These are phyloP conservation scores for Crepidotus variabilis DNA, from an alignment of 768 basidiomycete genomes.

Conservation along the genomic window DNA sequence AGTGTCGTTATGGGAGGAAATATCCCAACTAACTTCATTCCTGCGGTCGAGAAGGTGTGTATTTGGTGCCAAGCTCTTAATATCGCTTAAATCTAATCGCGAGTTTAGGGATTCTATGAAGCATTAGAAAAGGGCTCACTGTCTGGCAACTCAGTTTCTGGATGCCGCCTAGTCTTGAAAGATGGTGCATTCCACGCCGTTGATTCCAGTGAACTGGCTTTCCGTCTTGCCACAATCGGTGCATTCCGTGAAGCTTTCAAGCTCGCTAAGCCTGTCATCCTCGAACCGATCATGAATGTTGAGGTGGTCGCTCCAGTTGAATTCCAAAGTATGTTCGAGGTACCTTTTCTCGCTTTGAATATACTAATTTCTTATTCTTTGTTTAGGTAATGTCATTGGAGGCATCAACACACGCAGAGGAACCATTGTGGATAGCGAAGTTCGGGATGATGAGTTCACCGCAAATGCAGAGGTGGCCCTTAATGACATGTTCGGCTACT, in stretches of 20 bases:
- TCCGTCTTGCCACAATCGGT: slow-evolving; percentile 85
- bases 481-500: slow-evolving; percentile 99
- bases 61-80: neutral
- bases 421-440: slow-evolving; percentile 92
- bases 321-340: slow-evolving; percentile 70
- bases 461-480: slow-evolving; percentile 87
- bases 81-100: neutral
- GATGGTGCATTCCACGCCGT: slow-evolving; percentile 93
- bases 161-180: slow-evolving; percentile 81
- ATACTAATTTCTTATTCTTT: neutral
- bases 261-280: slow-evolving; percentile 71
- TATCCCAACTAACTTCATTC: slow-evolving; percentile 89
- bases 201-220: slow-evolving; percentile 96
- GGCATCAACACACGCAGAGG: slow-evolving; percentile 90
- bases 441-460: slow-evolving; percentile 96
- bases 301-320: slow-evolving; percentile 95
- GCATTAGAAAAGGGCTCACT: slow-evolving; percentile 89
- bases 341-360: neutral
- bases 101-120: slow-evolving; percentile 83
- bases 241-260: slow-evolving; percentile 91
- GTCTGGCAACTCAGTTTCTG: slow-evolving; percentile 83
- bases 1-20: slow-evolving; percentile 89
- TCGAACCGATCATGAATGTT: slow-evolving; percentile 99
- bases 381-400: slow-evolving; percentile 81
- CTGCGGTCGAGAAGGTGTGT: slow-evolving; percentile 87